Conservation (phyloP, 441 rosid species). For the Erodium texanum region DNA sequence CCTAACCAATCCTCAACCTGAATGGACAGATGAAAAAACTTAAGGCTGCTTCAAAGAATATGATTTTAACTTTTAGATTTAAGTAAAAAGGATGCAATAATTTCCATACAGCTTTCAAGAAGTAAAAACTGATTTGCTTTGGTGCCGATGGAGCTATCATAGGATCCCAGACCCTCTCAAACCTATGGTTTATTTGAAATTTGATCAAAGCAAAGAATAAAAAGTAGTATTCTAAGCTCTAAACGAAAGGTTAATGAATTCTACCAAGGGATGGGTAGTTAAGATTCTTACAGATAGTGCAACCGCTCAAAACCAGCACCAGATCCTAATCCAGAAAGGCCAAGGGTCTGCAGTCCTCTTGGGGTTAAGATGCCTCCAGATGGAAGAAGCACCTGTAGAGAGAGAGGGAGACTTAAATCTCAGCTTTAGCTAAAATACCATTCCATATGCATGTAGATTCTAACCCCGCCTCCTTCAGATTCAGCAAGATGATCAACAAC, state of each 20-base stretch:
- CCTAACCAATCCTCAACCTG: constrained; percentile 68
- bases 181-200: constrained; percentile 29
- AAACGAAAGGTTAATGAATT: too few relatives aligned
- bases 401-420: not conserved
- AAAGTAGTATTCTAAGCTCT: not conserved
- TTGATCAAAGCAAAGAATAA: not conserved
- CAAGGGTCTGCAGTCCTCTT: constrained; percentile 71
- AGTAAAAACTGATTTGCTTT: constrained; percentile 56
- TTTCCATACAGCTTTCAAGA: constrained; percentile 64
- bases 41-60: constrained; percentile 11
- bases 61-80: constrained; percentile 14
- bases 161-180: constrained; percentile 96
- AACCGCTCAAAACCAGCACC: constrained; percentile 83
- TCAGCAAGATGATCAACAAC: constrained; percentile 57
- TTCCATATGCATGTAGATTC: constrained; percentile 17
- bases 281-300: constrained; percentile 64
- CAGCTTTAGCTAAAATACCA: constrained; percentile 4
- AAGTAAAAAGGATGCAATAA: constrained; percentile 1
- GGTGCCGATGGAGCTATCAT: constrained; percentile 57
- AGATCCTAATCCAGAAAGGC: constrained; percentile 76
- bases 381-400: constrained; percentile 66
- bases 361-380: constrained; percentile 86
- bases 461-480: constrained; percentile 82
- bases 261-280: not conserved
- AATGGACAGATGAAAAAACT: constrained; percentile 15